Evolutionary conservation across 2,329 filamentous ascomycete species (phyloP), one percentile per base, ranked within the genome.

Genomic region (Aspergillus luchuensis): DNA sequence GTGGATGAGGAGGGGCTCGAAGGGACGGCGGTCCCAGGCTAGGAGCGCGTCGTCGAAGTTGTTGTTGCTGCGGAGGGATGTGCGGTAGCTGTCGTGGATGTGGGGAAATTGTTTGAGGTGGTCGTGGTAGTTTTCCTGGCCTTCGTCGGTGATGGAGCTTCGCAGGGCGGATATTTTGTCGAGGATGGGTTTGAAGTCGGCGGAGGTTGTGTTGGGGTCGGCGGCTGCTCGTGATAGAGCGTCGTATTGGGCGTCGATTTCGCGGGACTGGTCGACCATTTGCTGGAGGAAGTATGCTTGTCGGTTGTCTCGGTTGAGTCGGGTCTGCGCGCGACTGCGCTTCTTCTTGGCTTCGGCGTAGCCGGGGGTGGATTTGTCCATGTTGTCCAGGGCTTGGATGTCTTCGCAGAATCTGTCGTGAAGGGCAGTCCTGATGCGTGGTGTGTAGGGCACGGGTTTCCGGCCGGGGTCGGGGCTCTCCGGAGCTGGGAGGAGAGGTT

Each of bases 1-100:
- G 4, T 79, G 62, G 2, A 85, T 83, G 23, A 79, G 74, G 15
- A 97, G 79, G 0, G 91, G 90, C 68, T 96, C 91, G 68, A 86
- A 87, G 2, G 80, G 77, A 15, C 92, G 87, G 1, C 84, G 82
- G 73, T 96, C 91, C 86, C 88, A 93, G 25, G 81, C 68, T 3
- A 94, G 74, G 1, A 82, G 67, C 0, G 86, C 84, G 1, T 73
- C 82, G 79, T 53, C 77, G 72, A 67, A 83, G 80, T 64, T 67
- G 11, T 65, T 66, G 2, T 66, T 67, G 2, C 63, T 66, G 7
- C 57, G 50, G 15, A 61, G 49, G 21, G 64, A 58, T 15, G 83
- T 65, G 64, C 85, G 83, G 39, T 19, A n/a, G 48, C 81, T 72
- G 69, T 87, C 86, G 67, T 90, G 87, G 30, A 80, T 51, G 76